Conservation (phyloP, 257 asterid species). For the Ilex asprella region DNA sequence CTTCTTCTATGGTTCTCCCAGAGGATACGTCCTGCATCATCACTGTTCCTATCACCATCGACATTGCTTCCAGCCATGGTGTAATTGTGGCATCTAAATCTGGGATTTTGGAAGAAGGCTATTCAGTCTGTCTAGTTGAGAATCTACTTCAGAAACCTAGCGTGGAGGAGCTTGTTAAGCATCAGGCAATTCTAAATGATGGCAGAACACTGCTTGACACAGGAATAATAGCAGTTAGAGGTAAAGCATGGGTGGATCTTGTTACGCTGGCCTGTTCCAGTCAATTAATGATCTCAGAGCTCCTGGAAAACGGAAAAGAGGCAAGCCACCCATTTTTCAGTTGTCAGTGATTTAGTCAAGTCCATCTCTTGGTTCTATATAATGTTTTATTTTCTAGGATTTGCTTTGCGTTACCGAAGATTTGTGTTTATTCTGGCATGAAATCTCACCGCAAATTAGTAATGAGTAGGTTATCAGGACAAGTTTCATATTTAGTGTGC, state of each 20-base stretch:
- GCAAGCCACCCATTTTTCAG: slow-evolving; percentile 32
- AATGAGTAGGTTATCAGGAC: no score
- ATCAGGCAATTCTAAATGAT: slow-evolving; percentile 78
- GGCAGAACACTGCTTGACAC: slow-evolving; percentile 95
- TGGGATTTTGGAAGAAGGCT: slow-evolving; percentile 23
- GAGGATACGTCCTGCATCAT: slow-evolving; percentile 76
- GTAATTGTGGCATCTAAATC: slow-evolving; percentile 83
- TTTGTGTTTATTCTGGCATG: no score
- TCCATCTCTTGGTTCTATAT: slow-evolving; percentile 4
- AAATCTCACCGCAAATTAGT: no score
- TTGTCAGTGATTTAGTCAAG: background rate
- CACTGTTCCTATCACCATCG: slow-evolving; percentile 91
- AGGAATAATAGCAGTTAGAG: slow-evolving; percentile 89
- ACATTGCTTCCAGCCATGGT: slow-evolving; percentile 91
- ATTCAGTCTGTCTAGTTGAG: slow-evolving; percentile 51
- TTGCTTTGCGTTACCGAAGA: no score
- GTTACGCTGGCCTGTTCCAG: slow-evolving; percentile 62
- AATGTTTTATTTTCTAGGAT: background rate
- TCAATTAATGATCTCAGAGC: slow-evolving; percentile 62
- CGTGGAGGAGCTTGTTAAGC: slow-evolving; percentile 54
- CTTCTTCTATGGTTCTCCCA: slow-evolving; percentile 79
- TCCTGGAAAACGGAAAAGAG: slow-evolving; percentile 74
- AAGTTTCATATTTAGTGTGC: no score
- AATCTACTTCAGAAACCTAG: slow-evolving; percentile 93
- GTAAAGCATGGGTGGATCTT: slow-evolving; percentile 91